Conservation (phyloP, 2,329 filamentous ascomycete genomes). For the Hypoxylon sp. region DNA sequence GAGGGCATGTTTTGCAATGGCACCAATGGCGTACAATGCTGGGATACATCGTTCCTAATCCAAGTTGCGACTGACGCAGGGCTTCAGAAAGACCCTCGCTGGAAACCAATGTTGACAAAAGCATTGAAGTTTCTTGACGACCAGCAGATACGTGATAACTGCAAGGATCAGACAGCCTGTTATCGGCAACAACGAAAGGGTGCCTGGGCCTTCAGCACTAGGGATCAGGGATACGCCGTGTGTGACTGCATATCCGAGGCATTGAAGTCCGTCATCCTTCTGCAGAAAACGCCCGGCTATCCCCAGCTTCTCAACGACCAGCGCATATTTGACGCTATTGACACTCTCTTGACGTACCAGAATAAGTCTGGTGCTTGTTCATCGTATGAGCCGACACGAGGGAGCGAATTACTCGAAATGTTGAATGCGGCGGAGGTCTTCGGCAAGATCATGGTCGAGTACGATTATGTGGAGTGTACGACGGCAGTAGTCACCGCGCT, state of each 20-base stretch:
- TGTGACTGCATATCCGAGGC: constrained; percentile 95
- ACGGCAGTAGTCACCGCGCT: constrained; percentile 93
- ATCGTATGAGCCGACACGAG: constrained; percentile 89
- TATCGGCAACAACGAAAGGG: constrained; percentile 94
- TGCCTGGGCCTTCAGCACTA: constrained; percentile 96
- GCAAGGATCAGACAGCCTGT: constrained; percentile 80
- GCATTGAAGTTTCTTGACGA: constrained; percentile 88
- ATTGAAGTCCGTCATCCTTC: constrained; percentile 85
- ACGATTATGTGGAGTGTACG: constrained; percentile 98
- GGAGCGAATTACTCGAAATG: constrained; percentile 82
- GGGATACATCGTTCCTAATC: constrained; percentile 94
- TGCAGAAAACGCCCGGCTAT: constrained; percentile 84
- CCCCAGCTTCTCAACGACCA: constrained; percentile 80
- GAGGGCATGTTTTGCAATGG: constrained; percentile 97
- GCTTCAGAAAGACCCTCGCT: constrained; percentile 81
- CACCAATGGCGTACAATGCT: constrained; percentile 97
- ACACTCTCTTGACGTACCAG: constrained; percentile 92
- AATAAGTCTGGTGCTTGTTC: constrained; percentile 88
- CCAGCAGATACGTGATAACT: constrained; percentile 91
- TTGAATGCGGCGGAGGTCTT: constrained; percentile 98
- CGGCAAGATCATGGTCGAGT: constrained; percentile 97
- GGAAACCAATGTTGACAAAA: constrained; percentile 85
- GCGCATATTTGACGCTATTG: constrained; percentile 87
- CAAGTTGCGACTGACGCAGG: constrained; percentile 86
- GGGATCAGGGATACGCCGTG: constrained; percentile 92